Conservation (phyloP, 2,329 filamentous ascomycete species). For the Colletotrichum cereale region DNA sequence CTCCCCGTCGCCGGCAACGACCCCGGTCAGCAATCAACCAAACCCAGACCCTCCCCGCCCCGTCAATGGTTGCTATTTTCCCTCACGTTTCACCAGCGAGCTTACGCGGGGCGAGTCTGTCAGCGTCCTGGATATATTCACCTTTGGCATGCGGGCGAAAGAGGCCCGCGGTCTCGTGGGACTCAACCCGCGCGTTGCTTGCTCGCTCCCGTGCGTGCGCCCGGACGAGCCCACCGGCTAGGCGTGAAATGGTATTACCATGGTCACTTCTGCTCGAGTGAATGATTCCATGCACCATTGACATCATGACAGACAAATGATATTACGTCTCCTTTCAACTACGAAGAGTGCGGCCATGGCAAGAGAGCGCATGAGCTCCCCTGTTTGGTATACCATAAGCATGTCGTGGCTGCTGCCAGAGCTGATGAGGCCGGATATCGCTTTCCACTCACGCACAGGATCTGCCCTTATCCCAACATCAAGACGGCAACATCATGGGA, state of each 20-base stretch:
- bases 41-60: too few relatives aligned
- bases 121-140: background rate
- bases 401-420: background rate
- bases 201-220: background rate
- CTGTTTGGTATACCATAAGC: background rate
- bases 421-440: background rate
- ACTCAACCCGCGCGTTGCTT: background rate
- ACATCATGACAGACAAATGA: background rate
- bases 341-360: too few relatives aligned
- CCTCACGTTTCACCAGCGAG: conserved; percentile 14
- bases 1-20: background rate
- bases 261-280: background rate
- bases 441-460: background rate
- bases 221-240: background rate
- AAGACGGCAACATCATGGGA: background rate
- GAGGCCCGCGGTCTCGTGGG: background rate
- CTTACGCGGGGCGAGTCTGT: background rate
- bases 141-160: background rate
- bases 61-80: background rate
- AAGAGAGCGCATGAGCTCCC: background rate
- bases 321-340: background rate
- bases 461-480: background rate
- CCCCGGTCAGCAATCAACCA: background rate
- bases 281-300: background rate
- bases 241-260: background rate